phyloP scores from a whole-genome alignment of 257 asterid genomes.

The Linaria vulgaris region DNA sequence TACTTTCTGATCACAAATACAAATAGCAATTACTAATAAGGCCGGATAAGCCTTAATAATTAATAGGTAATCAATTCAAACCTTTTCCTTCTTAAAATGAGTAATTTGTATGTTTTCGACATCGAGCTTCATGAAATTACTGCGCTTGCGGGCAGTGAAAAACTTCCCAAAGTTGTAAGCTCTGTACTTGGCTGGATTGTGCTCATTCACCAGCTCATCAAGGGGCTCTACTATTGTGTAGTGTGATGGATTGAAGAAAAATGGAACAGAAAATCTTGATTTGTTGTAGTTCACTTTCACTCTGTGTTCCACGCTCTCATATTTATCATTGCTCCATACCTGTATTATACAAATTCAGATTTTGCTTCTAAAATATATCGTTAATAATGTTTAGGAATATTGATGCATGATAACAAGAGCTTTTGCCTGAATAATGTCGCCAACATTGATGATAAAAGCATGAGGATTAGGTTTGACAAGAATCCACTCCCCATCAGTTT shows the following conservation, averaged over 20 bases:
- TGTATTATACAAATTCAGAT: constrained; percentile 23
- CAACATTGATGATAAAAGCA: constrained; percentile 48
- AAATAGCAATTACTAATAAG: neutral
- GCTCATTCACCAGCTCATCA: constrained; percentile 38
- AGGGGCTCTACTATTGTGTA: constrained; percentile 40
- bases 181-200: constrained; percentile 40
- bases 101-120: constrained; percentile 47
- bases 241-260: constrained; percentile 45
- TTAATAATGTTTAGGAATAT: too few relatives aligned
- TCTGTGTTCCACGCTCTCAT: constrained; percentile 60
- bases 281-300: constrained; percentile 52
- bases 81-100: constrained; percentile 41
- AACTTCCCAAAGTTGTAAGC: constrained; percentile 51
- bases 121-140: constrained; percentile 53
- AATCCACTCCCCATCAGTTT: constrained; percentile 59
- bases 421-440: constrained; percentile 50
- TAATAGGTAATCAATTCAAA: too few relatives aligned
- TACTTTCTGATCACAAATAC: constrained; percentile 1
- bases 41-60: neutral
- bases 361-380: too few relatives aligned
- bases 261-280: constrained; percentile 52
- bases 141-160: constrained; percentile 32
- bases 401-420: too few relatives aligned
- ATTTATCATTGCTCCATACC: constrained; percentile 65
- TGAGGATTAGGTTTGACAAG: constrained; percentile 45